Evolutionary conservation across 345 rosid genomes (phyloP), one percentile per base, ranked within the genome.

Genomic region (Eucalyptus viminalis): DNA sequence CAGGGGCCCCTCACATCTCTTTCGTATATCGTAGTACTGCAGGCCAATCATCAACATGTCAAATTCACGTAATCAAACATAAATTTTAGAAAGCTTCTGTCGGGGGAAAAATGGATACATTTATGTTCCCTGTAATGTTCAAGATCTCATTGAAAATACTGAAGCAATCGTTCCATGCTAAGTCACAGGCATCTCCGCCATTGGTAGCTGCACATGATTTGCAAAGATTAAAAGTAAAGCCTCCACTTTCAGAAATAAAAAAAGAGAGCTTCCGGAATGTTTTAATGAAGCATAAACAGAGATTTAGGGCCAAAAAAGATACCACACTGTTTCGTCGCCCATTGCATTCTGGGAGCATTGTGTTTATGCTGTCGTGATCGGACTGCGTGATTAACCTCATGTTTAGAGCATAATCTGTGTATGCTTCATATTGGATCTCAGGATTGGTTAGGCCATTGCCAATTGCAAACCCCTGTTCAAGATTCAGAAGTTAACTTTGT

Each of bases 21-120:
- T 97, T 89, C 99, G 93, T 21, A 97, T 45, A 88, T 98, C 99
- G 80, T 96, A 98, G 89, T 95, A 94, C 98, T 98, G 94, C 89
- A 93, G 14, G 89, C 69, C 69, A 1, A 29, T 62, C 34, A 29
- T 62, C 69, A 29, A 62, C 69, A 29, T 62, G 69, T 62, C 69
- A 60, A 60, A 60, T 60, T 60, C 31, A 60, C 31, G 4, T 62
- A 62, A 62, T 27, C 69, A 12, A 62, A 62, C 69, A 2, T 62
- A 25, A 25, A 27, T 27, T 62, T 5, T 10, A 58, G 65, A 58
- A 58, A 58, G 65, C 29, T 58, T 58, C 14, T 58, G 65, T 58
- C 29, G 24, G 29, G 37, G 22, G 19, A 34, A 34, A 37, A 14
- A 40, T 40, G 9, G 43, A 19, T 96, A 97, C 99, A 89, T 95